Percentiles rank a stretch among this genome's conserved stretches.
Conservation (phyloP, 2,329 filamentous ascomycete genomes). For the Penicillium capsulatum region DNA sequence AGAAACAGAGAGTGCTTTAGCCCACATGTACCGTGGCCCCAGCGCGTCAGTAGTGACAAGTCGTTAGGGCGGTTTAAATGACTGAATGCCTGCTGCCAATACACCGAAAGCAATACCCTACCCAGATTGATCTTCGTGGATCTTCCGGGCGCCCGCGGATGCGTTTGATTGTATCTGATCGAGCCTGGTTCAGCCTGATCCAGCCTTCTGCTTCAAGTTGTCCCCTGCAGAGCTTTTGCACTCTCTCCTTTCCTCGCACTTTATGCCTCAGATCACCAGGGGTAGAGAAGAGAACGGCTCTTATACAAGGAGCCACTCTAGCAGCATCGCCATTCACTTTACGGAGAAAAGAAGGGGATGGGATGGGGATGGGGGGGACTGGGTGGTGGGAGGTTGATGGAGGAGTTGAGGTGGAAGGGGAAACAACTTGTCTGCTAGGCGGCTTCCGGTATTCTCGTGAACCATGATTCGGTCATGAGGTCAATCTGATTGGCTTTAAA, state of each 20-base stretch:
- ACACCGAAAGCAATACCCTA: not conserved
- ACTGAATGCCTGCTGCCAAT: too few species aligned
- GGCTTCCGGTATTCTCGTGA: not conserved
- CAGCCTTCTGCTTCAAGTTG: constrained; percentile 9
- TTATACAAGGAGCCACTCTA: constrained; percentile 37
- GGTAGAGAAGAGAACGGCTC: constrained; percentile 27
- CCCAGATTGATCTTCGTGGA: not conserved
- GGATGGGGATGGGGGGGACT: constrained; percentile 12
- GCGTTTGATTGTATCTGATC: not conserved
- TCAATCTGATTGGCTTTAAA: too few species aligned
- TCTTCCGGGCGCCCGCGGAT: not conserved
- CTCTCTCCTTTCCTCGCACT: constrained; percentile 12
- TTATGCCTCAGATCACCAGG: constrained; percentile 21
- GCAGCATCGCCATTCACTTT: constrained; percentile 40
- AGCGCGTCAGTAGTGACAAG: too few species aligned
- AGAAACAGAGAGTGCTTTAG: too few species aligned
- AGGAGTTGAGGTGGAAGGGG: constrained; percentile 19
- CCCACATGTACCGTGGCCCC: too few species aligned
- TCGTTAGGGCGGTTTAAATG: too few species aligned
- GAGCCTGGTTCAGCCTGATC: constrained; percentile 5
- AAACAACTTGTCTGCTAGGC: constrained; percentile 2
- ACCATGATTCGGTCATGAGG: not conserved
- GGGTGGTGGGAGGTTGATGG: constrained; percentile 15
- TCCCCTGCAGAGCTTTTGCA: constrained; percentile 11
- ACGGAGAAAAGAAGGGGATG: constrained; percentile 28